Base-by-base conservation (phyloP, 169 alveolate species). In the Plasmodium relictum region DNA sequence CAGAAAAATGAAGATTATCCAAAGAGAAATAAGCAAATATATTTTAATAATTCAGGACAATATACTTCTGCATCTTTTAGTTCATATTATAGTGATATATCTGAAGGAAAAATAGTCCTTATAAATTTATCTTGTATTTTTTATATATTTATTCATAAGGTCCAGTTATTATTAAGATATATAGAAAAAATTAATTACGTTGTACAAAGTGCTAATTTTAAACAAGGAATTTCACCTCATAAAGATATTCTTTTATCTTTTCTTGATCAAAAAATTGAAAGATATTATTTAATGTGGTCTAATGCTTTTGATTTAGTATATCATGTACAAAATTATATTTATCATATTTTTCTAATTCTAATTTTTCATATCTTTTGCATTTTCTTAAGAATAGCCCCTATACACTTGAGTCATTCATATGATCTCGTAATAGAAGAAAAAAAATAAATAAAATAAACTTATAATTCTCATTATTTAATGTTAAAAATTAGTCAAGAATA, bases 231-330 rank as follows among this genome's bases (percentile, higher is more conserved):
- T 4, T 37, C 73, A 7, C 91, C 91, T 37, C 56, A 54, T 45
- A 41, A 48, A 45, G 54, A 70, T 26, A 58, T 26, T 37, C 85
- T 83, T 7, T 69, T 83, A 16, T 56, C 86, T 18, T 83, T 68
- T 61, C 24, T 83, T 0, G 91, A 83, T 73, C 74, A 83, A 71
- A 83, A 83, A 50, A 39, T 58, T 59, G 91, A 83, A 54, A 31
- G 91, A 20, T 83, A 83, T 20, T 83, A 83, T 61, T 18, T 83
- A n/a, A 8, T 83, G 26, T 83, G 91, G 91, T 83, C 91, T 4
- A 83, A 83, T 58, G 37, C 73, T 16, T 59, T 68, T 56, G 91
- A 83, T 45, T 68, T 83, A 44, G 52, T 68, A 9, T 83, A 83
- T 62, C 73, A 83, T 18, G 73, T 83, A n/a, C 85, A 83, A 45